Conservation (phyloP, 2,329 filamentous ascomycete species). For the Colletotrichum tanaceti region DNA sequence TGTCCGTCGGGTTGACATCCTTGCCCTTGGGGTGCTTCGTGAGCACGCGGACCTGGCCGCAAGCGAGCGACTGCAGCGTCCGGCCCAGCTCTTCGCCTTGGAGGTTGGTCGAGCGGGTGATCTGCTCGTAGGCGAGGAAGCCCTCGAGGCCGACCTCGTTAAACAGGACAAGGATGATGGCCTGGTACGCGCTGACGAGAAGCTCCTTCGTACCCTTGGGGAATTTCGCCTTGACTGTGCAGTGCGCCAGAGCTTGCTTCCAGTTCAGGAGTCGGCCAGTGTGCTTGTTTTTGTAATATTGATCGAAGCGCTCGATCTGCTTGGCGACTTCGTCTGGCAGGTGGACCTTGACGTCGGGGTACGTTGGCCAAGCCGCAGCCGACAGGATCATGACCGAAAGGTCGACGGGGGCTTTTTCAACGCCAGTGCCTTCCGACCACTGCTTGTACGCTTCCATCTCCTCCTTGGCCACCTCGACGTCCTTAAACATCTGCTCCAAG, state of each 20-base stretch:
- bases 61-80: conserved; percentile 94
- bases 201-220: conserved; percentile 86
- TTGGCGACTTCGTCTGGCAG: conserved; percentile 80
- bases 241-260: conserved; percentile 95
- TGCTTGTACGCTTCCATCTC: conserved; percentile 91
- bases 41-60: conserved; percentile 86
- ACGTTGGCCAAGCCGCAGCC: conserved; percentile 91
- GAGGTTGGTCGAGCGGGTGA: conserved; percentile 79
- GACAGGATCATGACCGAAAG: conserved; percentile 92
- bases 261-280: conserved; percentile 87
- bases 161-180: conserved; percentile 89
- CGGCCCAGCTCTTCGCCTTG: conserved; percentile 83
- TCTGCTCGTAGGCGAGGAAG: conserved; percentile 78
- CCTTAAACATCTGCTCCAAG: conserved; percentile 99
- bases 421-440: conserved; percentile 53
- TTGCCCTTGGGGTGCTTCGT: conserved; percentile 86
- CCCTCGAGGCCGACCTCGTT: conserved; percentile 74
- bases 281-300: conserved; percentile 90
- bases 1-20: conserved; percentile 82
- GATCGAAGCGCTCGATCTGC: conserved; percentile 85
- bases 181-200: conserved; percentile 91
- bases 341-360: conserved; percentile 77
- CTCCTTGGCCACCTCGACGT: conserved; percentile 91
- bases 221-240: conserved; percentile 84
- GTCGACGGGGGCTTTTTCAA: conserved; percentile 68